Base-by-base conservation (phyloP, 805 yeast genomes). In the Barnettozyma salicaria region DNA sequence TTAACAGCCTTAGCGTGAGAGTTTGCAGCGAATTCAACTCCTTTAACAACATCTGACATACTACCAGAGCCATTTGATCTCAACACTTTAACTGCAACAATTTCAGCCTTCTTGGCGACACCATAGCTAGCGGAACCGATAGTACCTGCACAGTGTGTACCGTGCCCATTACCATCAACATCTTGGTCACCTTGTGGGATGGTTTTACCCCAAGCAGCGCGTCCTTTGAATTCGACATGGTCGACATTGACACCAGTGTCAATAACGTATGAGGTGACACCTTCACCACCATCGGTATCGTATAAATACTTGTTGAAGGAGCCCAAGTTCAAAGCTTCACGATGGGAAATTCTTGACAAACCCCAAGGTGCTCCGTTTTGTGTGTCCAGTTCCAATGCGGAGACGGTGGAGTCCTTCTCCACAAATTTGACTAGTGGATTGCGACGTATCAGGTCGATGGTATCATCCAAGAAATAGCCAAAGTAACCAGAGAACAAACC, bases 111-210 rank as follows among this genome's bases (percentile, higher is more conserved):
- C 63, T 87, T 86, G 39, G 95, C 89, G 38, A 86, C 85, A 65
- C 96, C 96, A 47, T 80, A 85, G 36, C 75, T 66, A 43, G 68
- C 68, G 17, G 92, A 82, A 34, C 80, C 96, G 52, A 89, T 85
- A 24, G 94, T 87, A 63, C 96, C 97, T n/a, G 96, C 95, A 66
- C 94, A 86, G 56, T 88, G 97, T 31, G 96, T 86, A 55, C 97
- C 97, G 63, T 88, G 97, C 35, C 96, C 97, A 53, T 85, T 83
- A 36, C 87, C 92, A 59, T 89, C 96, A 30, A 68, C 53, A 48
- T 80, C 87, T 37, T 70, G 71, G 50, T 78, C 86, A 52, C 79
- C 80, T 36, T 61, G 50, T 48, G 94, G 95, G 48, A 85, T 69
- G 40, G 94, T 85, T 34, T 78, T 71, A 49, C 95, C 95, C 94